A percentile compares a stretch with the other conserved stretches of the same genome.
These are phyloP conservation scores for Diversispora eburnea DNA, from an alignment of 192 early-diverging fungal genomes.

Conservation along the genomic window DNA sequence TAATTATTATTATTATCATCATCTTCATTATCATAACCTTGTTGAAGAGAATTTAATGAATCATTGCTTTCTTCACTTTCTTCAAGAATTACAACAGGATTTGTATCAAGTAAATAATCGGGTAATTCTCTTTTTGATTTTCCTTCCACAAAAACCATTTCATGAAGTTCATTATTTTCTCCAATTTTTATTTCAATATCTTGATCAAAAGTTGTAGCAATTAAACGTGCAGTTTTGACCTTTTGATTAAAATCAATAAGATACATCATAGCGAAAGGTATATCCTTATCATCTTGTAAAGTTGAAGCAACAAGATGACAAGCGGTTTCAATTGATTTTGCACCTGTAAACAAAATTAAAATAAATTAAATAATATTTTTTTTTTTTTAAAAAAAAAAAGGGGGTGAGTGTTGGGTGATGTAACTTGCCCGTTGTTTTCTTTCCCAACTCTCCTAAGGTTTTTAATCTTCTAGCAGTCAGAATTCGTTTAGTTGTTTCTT, in stretches of 20 bases:
- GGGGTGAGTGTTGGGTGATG: not conserved
- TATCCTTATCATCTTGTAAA: constrained; percentile 6
- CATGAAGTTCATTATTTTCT: constrained; percentile 13
- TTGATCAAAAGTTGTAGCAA: constrained; percentile 18
- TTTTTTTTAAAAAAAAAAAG: not conserved
- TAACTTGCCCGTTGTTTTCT: constrained; percentile 23
- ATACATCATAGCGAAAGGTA: constrained; percentile 14
- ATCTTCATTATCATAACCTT: not conserved
- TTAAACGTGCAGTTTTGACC: not conserved
- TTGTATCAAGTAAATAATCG: not conserved
- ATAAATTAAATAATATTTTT: not conserved
- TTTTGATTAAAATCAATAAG: not conserved
- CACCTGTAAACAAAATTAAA: not conserved
- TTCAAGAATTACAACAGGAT: not conserved
- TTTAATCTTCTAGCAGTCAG: constrained; percentile 35
- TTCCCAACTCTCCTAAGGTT: constrained; percentile 38
- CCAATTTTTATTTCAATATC: not conserved
- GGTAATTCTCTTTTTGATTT: constrained; percentile 19
- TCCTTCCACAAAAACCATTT: constrained; percentile 1
- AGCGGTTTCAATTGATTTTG: constrained; percentile 16
- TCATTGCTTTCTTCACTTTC: not conserved
- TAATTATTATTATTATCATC: not conserved
- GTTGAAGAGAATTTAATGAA: not conserved
- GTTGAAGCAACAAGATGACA: constrained; percentile 3
- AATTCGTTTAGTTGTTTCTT: constrained; percentile 37